Conservation (phyloP, 2,329 filamentous ascomycete species). For the Tolypocladium pustulatum region DNA sequence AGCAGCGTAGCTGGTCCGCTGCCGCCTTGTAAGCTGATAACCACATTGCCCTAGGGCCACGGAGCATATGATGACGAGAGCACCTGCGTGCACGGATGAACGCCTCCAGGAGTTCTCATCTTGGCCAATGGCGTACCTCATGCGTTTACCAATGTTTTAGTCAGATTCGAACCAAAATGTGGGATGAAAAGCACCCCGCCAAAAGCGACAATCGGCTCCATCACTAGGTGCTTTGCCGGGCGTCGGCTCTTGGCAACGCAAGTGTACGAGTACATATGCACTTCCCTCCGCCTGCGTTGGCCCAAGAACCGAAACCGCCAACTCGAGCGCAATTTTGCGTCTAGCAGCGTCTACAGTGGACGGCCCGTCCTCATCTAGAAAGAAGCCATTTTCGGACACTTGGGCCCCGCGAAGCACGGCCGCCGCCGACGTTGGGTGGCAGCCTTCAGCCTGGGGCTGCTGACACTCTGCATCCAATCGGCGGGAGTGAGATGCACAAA, state of each 20-base stretch:
- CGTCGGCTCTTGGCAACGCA: neutral
- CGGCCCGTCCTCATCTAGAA: neutral
- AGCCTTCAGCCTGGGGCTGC: neutral
- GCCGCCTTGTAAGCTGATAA: neutral
- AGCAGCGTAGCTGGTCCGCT: neutral
- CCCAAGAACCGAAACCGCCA: neutral
- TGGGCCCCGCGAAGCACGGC: neutral
- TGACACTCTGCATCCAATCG: neutral
- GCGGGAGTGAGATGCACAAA: neutral
- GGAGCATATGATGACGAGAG: neutral
- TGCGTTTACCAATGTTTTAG: neutral
- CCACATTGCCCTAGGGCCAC: neutral
- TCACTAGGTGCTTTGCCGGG: neutral
- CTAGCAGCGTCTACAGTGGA: neutral
- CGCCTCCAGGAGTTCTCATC: neutral
- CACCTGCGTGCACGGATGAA: neutral
- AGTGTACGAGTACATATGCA: neutral
- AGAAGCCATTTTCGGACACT: neutral
- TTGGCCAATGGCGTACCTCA: neutral
- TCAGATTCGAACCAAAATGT: neutral
- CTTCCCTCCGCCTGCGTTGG: neutral
- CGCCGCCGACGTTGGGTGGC: neutral
- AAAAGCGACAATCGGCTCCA: neutral
- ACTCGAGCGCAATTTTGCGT: neutral
- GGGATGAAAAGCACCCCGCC: neutral